Evolutionary conservation across 805 yeast genomes (phyloP), one percentile per base, ranked within the genome.

Genomic region (Teunomyces panamensis): DNA sequence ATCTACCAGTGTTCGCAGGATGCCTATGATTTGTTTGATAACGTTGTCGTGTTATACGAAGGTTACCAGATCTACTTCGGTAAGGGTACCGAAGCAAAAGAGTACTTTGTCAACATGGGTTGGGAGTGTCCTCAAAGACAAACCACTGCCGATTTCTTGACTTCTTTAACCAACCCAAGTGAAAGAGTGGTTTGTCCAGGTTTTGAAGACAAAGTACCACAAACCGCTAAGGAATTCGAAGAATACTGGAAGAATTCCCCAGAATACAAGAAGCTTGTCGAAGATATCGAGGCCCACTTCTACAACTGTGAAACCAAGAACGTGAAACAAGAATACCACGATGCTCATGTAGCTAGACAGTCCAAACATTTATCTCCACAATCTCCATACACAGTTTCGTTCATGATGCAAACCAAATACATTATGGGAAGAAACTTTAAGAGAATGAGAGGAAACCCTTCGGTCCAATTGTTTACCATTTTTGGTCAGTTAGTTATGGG

Each of bases 1-100:
- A 80, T 84, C 43, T 75, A 75, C 49, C 80, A 75, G 55, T 76
- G 79, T 56, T 71, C 77, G 45, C 79, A 75, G 59, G 81, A 81
- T 55, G 81, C 84, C 47, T 85, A 81, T 62, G 75, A 80, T 34
- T 65, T 77, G 45, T 84, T 84, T 58, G 86, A 84, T 62, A 80
- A 82, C 53, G 89, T 80, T 8, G 64, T 77, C 16, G 80, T 84
- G 9, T 59, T 85, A 14, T 81, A 82, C 61, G 77, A 77, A 50
- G 85, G 85, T 44, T 65, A 73, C 53, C 84, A 81, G 61, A 76
- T 81, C 44, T 81, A 52, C 63, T 81, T 69, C 47, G 86, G 86
- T 49, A 58, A 66, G 16, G 68, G 75, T 20, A 60, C 60, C 29
- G 45, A 59, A 14, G 85, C 85, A 20, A 78, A 71, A 56, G 65